phyloP scores from a whole-genome alignment of 495 filamentous ascomycete genomes.

The Staphylotrichum tortipilum region DNA sequence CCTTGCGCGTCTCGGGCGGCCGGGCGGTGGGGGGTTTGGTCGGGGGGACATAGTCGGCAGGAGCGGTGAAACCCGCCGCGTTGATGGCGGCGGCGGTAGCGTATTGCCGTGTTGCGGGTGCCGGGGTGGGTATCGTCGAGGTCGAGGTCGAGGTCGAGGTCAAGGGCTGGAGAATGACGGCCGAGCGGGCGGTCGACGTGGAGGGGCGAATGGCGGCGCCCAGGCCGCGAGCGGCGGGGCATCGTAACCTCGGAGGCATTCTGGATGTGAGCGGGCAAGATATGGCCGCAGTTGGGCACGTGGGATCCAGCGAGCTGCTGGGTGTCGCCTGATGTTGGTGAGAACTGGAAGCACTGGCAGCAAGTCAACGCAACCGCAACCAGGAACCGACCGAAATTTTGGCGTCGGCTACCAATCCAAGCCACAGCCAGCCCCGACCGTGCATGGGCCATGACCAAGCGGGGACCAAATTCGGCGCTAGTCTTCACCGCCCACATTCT shows the following conservation, averaged over 20 bases:
- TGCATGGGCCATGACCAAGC: constrained; percentile 2
- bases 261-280: background rate
- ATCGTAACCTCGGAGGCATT: constrained; percentile 29
- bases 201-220: constrained; percentile 13
- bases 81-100: constrained; percentile 26
- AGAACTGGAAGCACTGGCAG: background rate
- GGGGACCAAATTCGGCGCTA: background rate
- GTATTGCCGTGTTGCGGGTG: constrained; percentile 24
- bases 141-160: no score
- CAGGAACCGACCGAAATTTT: constrained; percentile 30
- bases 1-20: constrained; percentile 76
- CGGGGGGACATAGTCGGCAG: constrained; percentile 49
- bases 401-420: constrained; percentile 19
- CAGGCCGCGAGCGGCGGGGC: constrained; percentile 22
- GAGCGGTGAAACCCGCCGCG: constrained; percentile 42
- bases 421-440: background rate
- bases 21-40: constrained; percentile 85
- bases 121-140: constrained; percentile 6
- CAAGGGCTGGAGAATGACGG: constrained; percentile 14
- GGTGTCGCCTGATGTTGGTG: constrained; percentile 1
- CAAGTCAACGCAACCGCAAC: no score
- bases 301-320: constrained; percentile 1
- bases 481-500: constrained; percentile 21
- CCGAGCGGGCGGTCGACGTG: constrained; percentile 12
- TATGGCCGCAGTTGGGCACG: background rate